Evolutionary conservation across 345 rosid species (phyloP).

Genomic region (Camelina laxa): DNA sequence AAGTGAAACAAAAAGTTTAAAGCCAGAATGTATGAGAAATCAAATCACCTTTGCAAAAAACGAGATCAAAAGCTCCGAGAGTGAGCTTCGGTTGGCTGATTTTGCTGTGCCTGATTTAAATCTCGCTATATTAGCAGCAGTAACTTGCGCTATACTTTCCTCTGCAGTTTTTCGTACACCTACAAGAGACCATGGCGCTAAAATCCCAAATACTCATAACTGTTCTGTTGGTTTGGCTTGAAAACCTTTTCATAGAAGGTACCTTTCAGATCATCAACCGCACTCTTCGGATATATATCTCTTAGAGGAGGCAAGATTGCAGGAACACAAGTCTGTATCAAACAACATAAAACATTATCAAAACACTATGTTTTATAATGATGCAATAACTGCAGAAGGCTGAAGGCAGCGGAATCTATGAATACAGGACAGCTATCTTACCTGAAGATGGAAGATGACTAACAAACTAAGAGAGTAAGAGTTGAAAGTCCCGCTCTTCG

Average conservation of each 20-base stretch:
- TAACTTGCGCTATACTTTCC: conserved; percentile 54
- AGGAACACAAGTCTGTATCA: conserved; percentile 82
- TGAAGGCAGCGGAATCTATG: background rate
- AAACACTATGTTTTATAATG: conserved; percentile 1
- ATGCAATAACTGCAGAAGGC: background rate
- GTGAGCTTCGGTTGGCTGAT: conserved; percentile 59
- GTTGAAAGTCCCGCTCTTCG: conserved; percentile 73
- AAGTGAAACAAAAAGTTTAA: background rate
- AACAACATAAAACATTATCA: conserved; percentile 26
- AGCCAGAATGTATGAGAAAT: conserved; percentile 13
- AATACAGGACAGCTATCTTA: conserved; percentile 28
- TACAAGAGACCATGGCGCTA: conserved; percentile 42
- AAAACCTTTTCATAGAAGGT: conserved; percentile 17
- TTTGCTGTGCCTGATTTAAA: conserved; percentile 54
- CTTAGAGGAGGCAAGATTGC: conserved; percentile 82
- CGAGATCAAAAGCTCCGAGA: conserved; percentile 76
- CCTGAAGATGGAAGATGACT: conserved; percentile 97
- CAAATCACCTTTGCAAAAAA: conserved; percentile 72
- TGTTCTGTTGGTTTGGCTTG: background rate
- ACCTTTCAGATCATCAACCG: conserved; percentile 81
- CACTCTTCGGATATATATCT: conserved; percentile 72
- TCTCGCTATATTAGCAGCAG: conserved; percentile 58
- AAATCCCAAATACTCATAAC: conserved; percentile 11
- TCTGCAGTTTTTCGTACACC: conserved; percentile 76
- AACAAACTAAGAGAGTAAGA: conserved; percentile 83